Evolutionary conservation across 2,329 filamentous ascomycete species (phyloP).

Genomic region (Arthrobotrys sinensis): DNA sequence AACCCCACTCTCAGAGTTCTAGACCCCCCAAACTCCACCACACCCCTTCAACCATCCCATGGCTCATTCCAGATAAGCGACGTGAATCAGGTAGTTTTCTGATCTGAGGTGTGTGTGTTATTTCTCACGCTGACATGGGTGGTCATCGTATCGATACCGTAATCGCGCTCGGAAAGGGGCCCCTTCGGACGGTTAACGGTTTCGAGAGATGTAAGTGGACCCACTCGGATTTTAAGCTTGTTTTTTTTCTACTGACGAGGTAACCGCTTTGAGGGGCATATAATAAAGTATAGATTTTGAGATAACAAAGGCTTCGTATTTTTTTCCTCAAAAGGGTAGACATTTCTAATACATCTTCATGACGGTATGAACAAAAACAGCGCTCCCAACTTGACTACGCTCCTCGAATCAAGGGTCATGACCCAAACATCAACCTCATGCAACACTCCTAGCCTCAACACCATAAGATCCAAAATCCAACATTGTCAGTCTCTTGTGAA

Average conservation of each 20-base stretch:
- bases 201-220: constrained; percentile 3
- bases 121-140: constrained; percentile 16
- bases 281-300: no score
- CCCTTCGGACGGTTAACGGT: constrained; percentile 18
- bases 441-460: constrained; percentile 4
- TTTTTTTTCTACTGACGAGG: background rate
- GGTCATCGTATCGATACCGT: constrained; percentile 8
- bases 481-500: background rate
- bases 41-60: background rate
- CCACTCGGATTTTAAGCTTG: constrained; percentile 13
- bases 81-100: constrained; percentile 8
- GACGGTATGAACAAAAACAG: no score
- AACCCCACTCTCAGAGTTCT: constrained; percentile 12
- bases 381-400: no score
- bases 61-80: constrained; percentile 46
- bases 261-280: background rate
- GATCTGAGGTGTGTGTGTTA: constrained; percentile 5
- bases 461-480: background rate
- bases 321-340: background rate
- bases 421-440: background rate
- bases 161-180: constrained; percentile 8
- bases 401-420: no score
- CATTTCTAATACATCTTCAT: background rate
- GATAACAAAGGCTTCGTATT: no score
- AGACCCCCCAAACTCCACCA: constrained; percentile 17